These are phyloP conservation scores for Microcyclospora tardicrescens DNA, from an alignment of 2,329 filamentous ascomycete genomes.

Conservation along the genomic window DNA sequence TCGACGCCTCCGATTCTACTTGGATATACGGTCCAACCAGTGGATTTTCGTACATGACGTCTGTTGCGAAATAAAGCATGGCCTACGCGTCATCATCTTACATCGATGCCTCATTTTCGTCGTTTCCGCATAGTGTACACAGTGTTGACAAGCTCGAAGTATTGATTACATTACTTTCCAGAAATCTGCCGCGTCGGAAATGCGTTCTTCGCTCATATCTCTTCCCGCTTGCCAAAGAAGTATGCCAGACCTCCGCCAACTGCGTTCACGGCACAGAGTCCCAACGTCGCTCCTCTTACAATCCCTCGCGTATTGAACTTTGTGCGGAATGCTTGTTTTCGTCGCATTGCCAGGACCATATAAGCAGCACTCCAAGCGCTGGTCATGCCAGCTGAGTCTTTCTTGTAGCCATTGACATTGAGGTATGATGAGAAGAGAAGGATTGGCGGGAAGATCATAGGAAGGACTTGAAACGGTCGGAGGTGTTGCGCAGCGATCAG, in stretches of 20 bases:
- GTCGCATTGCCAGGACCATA: constrained; percentile 45
- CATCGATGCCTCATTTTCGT: no score
- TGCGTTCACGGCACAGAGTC: constrained; percentile 38
- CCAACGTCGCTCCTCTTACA: constrained; percentile 40
- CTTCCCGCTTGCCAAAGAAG: constrained; percentile 34
- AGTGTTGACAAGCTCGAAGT: no score
- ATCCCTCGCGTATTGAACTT: constrained; percentile 39
- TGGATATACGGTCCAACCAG: no score
- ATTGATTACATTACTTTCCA: no score
- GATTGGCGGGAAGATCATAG: constrained; percentile 54
- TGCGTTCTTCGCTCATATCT: constrained; percentile 11
- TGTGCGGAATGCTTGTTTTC: constrained; percentile 36
- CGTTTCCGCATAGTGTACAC: no score
- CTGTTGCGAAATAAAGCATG: no score
- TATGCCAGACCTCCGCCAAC: constrained; percentile 40
- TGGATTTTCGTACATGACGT: no score
- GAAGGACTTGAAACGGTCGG: constrained; percentile 52
- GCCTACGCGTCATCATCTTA: no score
- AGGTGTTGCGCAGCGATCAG: constrained; percentile 53
- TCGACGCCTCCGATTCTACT: no score
- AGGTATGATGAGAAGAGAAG: constrained; percentile 54
- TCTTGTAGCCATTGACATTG: constrained; percentile 49
- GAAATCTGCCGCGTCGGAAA: no score
- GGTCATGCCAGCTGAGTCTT: constrained; percentile 49
- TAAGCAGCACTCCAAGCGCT: constrained; percentile 54